phyloP scores from a whole-genome alignment of 495 filamentous ascomycete species.

The Penicillium macrosclerotiorum region DNA sequence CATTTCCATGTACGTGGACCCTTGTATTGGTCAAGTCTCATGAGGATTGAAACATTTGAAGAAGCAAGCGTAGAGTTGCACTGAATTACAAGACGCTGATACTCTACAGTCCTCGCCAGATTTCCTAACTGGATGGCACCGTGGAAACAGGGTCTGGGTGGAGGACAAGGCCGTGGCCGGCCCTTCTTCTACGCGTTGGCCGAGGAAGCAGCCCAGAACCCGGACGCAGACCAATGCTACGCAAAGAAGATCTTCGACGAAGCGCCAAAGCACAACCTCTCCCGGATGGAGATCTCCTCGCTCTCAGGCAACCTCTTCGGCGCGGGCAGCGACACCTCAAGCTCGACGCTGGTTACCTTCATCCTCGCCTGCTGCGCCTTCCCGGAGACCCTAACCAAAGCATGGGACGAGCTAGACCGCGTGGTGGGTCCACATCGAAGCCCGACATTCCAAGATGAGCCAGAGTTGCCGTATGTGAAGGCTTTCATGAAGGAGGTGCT shows the following conservation, averaged over 20 bases:
- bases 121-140: constrained; percentile 34
- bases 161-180: constrained; percentile 26
- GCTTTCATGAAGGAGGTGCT: constrained; percentile 37
- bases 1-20: constrained; percentile 46
- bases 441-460: constrained; percentile 21
- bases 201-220: constrained; percentile 35
- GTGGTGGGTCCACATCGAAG: constrained; percentile 19
- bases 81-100: too few relatives aligned
- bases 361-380: constrained; percentile 38
- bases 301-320: constrained; percentile 29
- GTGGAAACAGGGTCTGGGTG: constrained; percentile 38
- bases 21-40: too few relatives aligned
- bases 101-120: constrained; percentile 35
- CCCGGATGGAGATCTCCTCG: constrained; percentile 34
- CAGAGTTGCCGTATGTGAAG: constrained; percentile 33
- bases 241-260: constrained; percentile 39
- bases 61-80: not conserved
- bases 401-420: constrained; percentile 45
- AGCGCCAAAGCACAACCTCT: constrained; percentile 34
- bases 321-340: constrained; percentile 39
- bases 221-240: constrained; percentile 26
- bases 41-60: not conserved
- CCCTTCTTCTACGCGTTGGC: constrained; percentile 42
- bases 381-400: constrained; percentile 33
- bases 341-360: constrained; percentile 36